These are phyloP conservation scores for Mortierella hygrophila DNA, from an alignment of 192 early-diverging fungal species.

Conservation along the genomic window DNA sequence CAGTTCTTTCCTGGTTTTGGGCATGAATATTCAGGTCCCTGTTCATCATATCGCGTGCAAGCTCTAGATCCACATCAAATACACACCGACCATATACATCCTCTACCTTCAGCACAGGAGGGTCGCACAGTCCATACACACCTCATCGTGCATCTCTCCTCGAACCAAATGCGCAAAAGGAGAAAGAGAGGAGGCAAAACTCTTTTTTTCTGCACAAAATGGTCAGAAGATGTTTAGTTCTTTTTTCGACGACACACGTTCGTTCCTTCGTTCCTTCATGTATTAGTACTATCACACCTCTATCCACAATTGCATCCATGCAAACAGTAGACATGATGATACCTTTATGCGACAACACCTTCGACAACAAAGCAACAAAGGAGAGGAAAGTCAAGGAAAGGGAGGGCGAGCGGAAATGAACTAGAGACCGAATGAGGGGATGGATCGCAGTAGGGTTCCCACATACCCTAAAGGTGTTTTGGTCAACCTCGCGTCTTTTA, in stretches of 20 bases:
- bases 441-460: not conserved
- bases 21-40: not conserved
- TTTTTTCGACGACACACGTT: not conserved
- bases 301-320: not conserved
- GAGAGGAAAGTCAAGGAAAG: not conserved
- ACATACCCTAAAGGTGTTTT: not conserved
- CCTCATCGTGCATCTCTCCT: conserved; percentile 1
- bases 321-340: not conserved
- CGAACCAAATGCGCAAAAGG: not conserved
- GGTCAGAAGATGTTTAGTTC: not conserved
- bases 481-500: not conserved
- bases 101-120: not conserved
- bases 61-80: not conserved
- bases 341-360: not conserved
- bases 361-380: not conserved
- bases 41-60: not conserved
- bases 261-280: not conserved
- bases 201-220: not conserved
- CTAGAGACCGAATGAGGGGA: no score
- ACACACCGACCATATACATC: not conserved
- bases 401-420: not conserved
- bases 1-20: not conserved
- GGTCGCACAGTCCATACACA: not conserved
- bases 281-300: not conserved
- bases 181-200: not conserved